These are phyloP conservation scores for Elsinoe batatas DNA, from an alignment of 2,329 filamentous ascomycete species.

Conservation along the genomic window DNA sequence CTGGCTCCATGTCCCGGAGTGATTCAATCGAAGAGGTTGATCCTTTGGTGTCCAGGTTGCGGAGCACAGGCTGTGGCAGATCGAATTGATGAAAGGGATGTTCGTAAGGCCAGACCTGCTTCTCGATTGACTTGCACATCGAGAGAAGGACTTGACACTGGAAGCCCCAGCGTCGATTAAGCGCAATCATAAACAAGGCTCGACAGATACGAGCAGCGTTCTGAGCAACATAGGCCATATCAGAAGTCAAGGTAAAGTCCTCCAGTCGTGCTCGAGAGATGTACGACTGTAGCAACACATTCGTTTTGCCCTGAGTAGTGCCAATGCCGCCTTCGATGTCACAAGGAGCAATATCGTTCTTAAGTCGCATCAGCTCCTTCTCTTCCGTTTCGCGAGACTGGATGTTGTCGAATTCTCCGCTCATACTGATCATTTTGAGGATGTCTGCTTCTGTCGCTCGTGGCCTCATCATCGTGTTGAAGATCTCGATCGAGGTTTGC, in stretches of 20 bases:
- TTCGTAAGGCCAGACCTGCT: slow-evolving; percentile 86
- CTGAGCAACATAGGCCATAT: slow-evolving; percentile 89
- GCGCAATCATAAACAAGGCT: slow-evolving; percentile 91
- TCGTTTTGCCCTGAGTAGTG: slow-evolving; percentile 79
- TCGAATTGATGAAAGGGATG: slow-evolving; percentile 96
- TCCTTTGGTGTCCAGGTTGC: slow-evolving; percentile 75
- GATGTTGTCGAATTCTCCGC: slow-evolving; percentile 95
- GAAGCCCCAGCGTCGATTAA: slow-evolving; percentile 91
- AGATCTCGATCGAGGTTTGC: slow-evolving; percentile 87
- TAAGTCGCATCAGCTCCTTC: slow-evolving; percentile 70
- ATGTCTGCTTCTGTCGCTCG: slow-evolving; percentile 83
- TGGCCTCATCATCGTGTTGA: slow-evolving; percentile 89
- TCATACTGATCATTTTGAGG: slow-evolving; percentile 93
- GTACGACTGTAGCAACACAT: slow-evolving; percentile 87
- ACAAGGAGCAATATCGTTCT: slow-evolving; percentile 62
- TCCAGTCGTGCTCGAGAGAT: slow-evolving; percentile 82
- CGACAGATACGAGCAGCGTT: slow-evolving; percentile 91
- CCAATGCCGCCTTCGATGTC: slow-evolving; percentile 61
- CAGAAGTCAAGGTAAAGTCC: slow-evolving; percentile 87
- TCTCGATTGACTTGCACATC: slow-evolving; percentile 94
- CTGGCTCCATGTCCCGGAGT: slow-evolving; percentile 83
- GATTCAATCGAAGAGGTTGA: slow-evolving; percentile 64
- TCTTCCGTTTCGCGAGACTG: slow-evolving; percentile 84
- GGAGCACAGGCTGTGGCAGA: slow-evolving; percentile 69
- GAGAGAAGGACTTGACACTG: slow-evolving; percentile 87